A percentile compares a stretch with the other conserved stretches of the same genome.
These are phyloP conservation scores for Claviceps quebecensis DNA, from an alignment of 2,329 filamentous ascomycete species.

Conservation along the genomic window DNA sequence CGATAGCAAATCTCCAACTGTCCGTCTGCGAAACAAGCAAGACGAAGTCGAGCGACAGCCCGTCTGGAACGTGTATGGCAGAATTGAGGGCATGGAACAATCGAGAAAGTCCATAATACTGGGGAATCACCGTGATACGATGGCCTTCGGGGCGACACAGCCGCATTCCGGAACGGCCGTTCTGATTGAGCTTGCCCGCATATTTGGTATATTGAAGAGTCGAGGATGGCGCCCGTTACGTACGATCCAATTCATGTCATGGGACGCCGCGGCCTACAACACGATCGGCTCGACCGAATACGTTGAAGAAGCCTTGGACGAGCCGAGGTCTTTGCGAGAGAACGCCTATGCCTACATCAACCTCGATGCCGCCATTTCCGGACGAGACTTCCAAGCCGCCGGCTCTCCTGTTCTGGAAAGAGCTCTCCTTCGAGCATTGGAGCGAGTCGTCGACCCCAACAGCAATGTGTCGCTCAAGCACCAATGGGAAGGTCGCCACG, in stretches of 20 bases:
- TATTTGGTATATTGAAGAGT: constrained; percentile 64
- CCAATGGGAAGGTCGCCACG: constrained; percentile 56
- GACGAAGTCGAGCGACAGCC: constrained; percentile 70
- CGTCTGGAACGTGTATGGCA: constrained; percentile 85
- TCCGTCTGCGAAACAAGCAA: constrained; percentile 74
- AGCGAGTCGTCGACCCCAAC: constrained; percentile 58
- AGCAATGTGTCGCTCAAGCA: constrained; percentile 58
- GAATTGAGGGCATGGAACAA: constrained; percentile 74
- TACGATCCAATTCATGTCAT: constrained; percentile 94
- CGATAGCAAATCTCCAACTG: constrained; percentile 55
- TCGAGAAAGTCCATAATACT: constrained; percentile 72
- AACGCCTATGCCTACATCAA: constrained; percentile 84
- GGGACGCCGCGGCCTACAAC: constrained; percentile 92
- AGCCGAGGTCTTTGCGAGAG: constrained; percentile 38
- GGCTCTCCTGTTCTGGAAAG: constrained; percentile 70
- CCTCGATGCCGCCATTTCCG: constrained; percentile 69
- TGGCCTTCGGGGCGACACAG: constrained; percentile 77
- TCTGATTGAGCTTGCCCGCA: constrained; percentile 74
- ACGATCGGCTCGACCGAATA: constrained; percentile 87
- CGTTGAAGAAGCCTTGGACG: constrained; percentile 70
- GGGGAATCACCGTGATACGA: constrained; percentile 86
- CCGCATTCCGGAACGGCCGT: constrained; percentile 82
- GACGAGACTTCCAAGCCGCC: constrained; percentile 58
- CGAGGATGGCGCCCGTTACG: constrained; percentile 81
- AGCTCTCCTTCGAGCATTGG: constrained; percentile 57